Percentiles rank a stretch among this genome's conserved stretches.
These are phyloP conservation scores for Diaporthe velutina DNA, from an alignment of 2,329 filamentous ascomycete genomes.

Conservation along the genomic window DNA sequence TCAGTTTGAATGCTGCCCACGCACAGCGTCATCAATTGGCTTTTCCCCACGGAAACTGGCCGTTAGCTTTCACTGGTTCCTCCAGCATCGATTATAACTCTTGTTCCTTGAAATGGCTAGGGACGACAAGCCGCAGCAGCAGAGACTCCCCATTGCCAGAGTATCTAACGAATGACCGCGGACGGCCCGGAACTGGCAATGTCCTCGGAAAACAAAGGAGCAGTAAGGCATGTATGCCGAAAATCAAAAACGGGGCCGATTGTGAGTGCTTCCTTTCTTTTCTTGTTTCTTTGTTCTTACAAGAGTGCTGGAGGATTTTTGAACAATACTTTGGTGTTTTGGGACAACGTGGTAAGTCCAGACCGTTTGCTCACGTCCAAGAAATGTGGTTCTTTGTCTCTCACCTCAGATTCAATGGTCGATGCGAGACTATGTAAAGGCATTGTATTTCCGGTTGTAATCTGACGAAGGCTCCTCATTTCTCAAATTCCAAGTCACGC, in stretches of 20 bases:
- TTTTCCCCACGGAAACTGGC: neutral
- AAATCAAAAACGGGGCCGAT: neutral
- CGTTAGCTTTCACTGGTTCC: too few species aligned
- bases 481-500: neutral
- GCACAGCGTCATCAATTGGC: neutral
- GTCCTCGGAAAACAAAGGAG: neutral
- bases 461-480: neutral
- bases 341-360: neutral
- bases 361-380: neutral
- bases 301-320: neutral
- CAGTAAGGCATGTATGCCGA: neutral
- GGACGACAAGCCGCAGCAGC: neutral
- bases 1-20: neutral
- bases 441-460: neutral
- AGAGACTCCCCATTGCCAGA: neutral
- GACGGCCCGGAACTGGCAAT: neutral
- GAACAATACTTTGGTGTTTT: neutral
- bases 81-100: neutral
- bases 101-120: neutral
- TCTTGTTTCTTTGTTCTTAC: neutral
- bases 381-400: neutral
- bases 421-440: neutral
- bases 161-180: neutral
- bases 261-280: accelerated
- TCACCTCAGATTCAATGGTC: neutral